phyloP scores from a whole-genome alignment of 169 alveolate species.

The Eimeria tenella region DNA sequence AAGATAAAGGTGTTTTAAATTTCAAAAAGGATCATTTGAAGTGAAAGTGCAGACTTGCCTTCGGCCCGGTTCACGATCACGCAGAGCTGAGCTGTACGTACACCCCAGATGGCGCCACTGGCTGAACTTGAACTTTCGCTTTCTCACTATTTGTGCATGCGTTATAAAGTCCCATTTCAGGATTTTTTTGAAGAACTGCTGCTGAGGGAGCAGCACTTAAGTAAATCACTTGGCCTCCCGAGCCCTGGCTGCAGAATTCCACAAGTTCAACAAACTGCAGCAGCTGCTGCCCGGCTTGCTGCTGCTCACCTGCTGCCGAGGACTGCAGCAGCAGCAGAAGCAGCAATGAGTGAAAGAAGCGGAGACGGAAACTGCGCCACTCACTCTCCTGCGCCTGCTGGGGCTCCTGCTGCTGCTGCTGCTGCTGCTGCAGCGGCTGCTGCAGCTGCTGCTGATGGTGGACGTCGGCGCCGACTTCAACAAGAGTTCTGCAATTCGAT shows the following conservation, averaged over 20 bases:
- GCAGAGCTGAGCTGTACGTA: constrained; percentile 35
- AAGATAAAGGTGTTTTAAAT: too few relatives aligned
- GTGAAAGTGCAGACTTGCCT: neutral
- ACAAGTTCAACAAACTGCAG: neutral
- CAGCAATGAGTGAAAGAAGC: neutral
- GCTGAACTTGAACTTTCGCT: neutral
- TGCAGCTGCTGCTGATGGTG: constrained; percentile 6
- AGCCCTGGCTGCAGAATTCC: neutral
- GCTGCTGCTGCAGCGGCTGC: neutral
- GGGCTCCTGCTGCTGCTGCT: too few relatives aligned
- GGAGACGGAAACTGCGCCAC: neutral
- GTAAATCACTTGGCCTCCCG: constrained; percentile 37
- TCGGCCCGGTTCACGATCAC: constrained; percentile 14
- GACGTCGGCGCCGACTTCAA: constrained; percentile 45
- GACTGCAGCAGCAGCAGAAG: neutral
- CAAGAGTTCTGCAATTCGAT: neutral
- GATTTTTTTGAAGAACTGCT: neutral
- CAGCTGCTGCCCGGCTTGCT: neutral
- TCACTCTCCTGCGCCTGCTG: too few relatives aligned
- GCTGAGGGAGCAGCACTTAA: neutral
- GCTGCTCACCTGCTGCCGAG: neutral
- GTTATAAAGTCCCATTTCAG: neutral
- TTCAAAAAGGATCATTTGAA: too few relatives aligned
- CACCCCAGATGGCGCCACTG: neutral
- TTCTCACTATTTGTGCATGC: constrained; percentile 56